Conservation (phyloP, 2,329 filamentous ascomycete species). For the Aspergillus jensenii region DNA sequence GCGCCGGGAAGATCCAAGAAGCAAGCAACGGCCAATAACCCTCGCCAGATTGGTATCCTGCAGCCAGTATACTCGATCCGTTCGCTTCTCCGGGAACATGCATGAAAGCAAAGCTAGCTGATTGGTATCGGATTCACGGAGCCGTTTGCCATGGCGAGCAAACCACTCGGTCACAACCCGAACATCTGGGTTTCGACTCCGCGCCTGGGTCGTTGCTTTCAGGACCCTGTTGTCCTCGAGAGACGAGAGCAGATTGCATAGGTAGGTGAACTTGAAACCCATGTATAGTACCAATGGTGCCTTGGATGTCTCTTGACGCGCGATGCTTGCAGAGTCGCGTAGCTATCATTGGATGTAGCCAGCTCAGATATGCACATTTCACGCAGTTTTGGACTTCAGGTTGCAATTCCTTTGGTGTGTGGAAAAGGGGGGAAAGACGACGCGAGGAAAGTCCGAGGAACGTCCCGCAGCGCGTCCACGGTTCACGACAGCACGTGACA, state of each 20-base stretch:
- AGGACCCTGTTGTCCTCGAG: slow-evolving; percentile 54
- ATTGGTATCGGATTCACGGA: slow-evolving; percentile 60
- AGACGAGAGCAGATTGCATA: slow-evolving; percentile 72
- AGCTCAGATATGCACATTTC: background rate
- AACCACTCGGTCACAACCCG: slow-evolving; percentile 69
- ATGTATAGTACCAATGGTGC: slow-evolving; percentile 23
- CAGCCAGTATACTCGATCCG: slow-evolving; percentile 75
- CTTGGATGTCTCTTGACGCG: background rate
- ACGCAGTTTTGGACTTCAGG: background rate
- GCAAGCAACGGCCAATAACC: slow-evolving; percentile 67
- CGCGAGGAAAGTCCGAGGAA: slow-evolving; percentile 2
- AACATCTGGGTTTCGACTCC: slow-evolving; percentile 33
- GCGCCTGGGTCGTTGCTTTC: slow-evolving; percentile 33
- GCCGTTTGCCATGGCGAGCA: slow-evolving; percentile 54
- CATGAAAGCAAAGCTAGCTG: slow-evolving; percentile 69
- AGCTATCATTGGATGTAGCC: background rate
- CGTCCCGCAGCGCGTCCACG: slow-evolving; percentile 25
- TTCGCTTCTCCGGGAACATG: slow-evolving; percentile 71
- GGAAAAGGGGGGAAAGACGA: background rate
- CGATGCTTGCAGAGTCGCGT: background rate
- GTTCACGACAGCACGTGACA: slow-evolving; percentile 37
- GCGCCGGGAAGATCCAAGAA: slow-evolving; percentile 62
- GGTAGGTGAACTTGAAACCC: slow-evolving; percentile 60
- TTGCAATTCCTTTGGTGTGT: too few relatives aligned
- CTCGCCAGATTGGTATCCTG: slow-evolving; percentile 61